Evolutionary conservation across 2,329 filamentous ascomycete species (phyloP).

Genomic region (Diaporthe destruens): DNA sequence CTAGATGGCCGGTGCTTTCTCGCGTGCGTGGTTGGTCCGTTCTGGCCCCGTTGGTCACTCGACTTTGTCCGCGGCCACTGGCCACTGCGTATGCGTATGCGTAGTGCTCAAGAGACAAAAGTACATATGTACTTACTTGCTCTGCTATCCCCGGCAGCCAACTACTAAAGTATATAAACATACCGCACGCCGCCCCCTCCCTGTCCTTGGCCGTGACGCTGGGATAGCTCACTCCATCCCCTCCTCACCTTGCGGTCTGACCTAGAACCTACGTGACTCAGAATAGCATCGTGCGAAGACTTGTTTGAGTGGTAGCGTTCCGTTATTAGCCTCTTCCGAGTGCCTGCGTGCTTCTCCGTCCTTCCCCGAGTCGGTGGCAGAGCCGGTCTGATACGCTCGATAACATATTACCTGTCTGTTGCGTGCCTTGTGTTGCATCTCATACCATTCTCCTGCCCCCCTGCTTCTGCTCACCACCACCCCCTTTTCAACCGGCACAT

Average conservation of each 20-base stretch:
- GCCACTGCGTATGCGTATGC: no score
- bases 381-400: constrained; percentile 2
- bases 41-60: neutral
- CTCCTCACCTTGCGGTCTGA: neutral
- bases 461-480: neutral
- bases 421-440: constrained; percentile 10
- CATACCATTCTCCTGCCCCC: neutral
- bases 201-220: neutral
- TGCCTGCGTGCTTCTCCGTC: neutral
- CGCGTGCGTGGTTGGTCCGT: neutral
- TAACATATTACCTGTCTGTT: neutral
- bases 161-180: constrained; percentile 28
- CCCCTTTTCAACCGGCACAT: neutral
- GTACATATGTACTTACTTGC: no score
- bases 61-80: neutral
- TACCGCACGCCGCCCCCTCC: neutral
- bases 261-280: constrained; percentile 4
- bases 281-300: constrained; percentile 25
- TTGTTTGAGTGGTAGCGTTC: constrained; percentile 12
- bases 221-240: neutral
- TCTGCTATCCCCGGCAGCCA: no score
- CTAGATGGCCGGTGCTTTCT: constrained; percentile 19
- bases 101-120: neutral
- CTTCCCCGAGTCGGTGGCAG: constrained; percentile 4
- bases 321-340: neutral